Base-by-base conservation (phyloP, 2,329 filamentous ascomycete species). In the Ascochyta fabae region DNA sequence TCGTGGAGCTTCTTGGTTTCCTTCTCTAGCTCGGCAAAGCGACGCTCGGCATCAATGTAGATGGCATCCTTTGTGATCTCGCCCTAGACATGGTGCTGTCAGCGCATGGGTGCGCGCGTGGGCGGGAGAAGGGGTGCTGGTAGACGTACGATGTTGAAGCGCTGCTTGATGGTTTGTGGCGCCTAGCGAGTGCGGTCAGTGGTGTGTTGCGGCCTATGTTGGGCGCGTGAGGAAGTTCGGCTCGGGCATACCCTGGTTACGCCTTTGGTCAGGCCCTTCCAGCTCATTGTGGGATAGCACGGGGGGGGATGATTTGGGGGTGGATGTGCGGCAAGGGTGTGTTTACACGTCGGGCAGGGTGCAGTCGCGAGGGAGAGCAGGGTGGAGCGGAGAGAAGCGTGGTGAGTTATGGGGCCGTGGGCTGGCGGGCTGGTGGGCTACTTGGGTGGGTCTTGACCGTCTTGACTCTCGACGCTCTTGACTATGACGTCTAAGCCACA, bases 1-100 rank as follows among this genome's bases (percentile, higher is more conserved):
- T 96, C 92, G 79, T 98, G 94, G 27, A 97, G 87, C 77, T 90
- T 94, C 83, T 97, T 98, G 33, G 95, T 98, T 80, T 99, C 93
- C 72, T 83, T 89, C 79, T 99, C 95, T 62, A 99, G 85, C 80
- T 99, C 95, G 63, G 92, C 84, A 75, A 98, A 99, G 44, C 95
- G 88, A 60, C 93, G 87, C 76, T 99, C 95, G 61, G 95, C 91
- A 77, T 99, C 95, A 61, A 91, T 88, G 77, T 97, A 99, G 71
- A 99, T 89, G 43, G 91, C 83, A 81, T 99, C 95, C 75, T 98
- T 96, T 66, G 92, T 96, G 75, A 94, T 86, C 68, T 98, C 95
- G 75, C 95, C 95, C 80, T 81, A 61, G 54, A 39, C 47, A 50
- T 26, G 34, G 44, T 41, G 24, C 22, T 10, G 58, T 73, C 61